A percentile compares a stretch with the other conserved stretches of the same genome.
phyloP scores from a whole-genome alignment of 768 basidiomycete genomes.

The Russula earlei region DNA sequence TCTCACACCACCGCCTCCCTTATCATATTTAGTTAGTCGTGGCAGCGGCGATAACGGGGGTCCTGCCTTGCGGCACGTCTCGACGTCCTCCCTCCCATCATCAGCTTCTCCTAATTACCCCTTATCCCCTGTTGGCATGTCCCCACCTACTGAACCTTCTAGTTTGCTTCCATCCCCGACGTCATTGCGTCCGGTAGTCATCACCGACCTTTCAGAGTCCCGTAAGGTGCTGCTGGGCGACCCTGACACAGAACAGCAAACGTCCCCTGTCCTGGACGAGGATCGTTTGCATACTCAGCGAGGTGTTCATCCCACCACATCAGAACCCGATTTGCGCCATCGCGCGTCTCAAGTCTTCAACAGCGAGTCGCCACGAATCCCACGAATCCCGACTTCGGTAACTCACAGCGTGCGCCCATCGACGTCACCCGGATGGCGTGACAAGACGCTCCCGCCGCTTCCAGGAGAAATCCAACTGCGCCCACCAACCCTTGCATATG shows the following conservation, averaged over 20 bases:
- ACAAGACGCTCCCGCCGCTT: constrained; percentile 74
- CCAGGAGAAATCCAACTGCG: constrained; percentile 38
- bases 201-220: constrained; percentile 42
- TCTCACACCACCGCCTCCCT: constrained; percentile 80
- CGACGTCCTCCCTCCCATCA: constrained; percentile 61
- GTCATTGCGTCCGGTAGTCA: constrained; percentile 55
- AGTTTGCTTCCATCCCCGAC: constrained; percentile 67
- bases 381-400: constrained; percentile 14
- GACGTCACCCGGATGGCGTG: constrained; percentile 34
- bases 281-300: constrained; percentile 10
- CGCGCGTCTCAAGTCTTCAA: constrained; percentile 26
- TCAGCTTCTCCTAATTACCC: constrained; percentile 46
- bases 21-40: constrained; percentile 72
- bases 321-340: constrained; percentile 54
- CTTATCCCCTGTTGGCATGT: constrained; percentile 51
- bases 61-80: constrained; percentile 46
- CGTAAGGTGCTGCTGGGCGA: constrained; percentile 36
- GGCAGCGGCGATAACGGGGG: constrained; percentile 45
- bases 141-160: constrained; percentile 67
- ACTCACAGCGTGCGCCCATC: neutral
- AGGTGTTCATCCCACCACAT: constrained; percentile 43
- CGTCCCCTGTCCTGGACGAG: constrained; percentile 10
- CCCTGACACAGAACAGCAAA: constrained; percentile 33
- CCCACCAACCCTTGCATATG: constrained; percentile 21
- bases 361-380: constrained; percentile 20